Base-by-base conservation (phyloP, 2,329 filamentous ascomycete genomes). In the Diaporthe caulivora region DNA sequence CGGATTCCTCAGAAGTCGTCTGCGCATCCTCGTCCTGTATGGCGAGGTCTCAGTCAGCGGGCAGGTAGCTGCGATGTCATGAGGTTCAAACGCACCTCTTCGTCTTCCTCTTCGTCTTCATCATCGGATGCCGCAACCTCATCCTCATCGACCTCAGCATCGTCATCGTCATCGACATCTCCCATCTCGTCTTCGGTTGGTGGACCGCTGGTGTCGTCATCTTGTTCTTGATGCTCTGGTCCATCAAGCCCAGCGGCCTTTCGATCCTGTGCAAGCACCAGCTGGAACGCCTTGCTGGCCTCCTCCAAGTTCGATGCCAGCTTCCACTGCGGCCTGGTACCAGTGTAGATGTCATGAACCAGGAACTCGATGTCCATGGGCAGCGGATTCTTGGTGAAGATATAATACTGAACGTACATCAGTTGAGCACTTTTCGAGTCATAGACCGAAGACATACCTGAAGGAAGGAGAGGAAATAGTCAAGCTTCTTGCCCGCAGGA, bases 291-390 rank as follows among this genome's bases (percentile, higher is more conserved):
- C 76, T 91, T 92, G 15, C 91, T 90, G 13, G 97, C 96, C 83
- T 98, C 97, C 70, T 97, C 92, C 8, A 97, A 82, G 76, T 93
- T 93, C 7, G 91, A 89, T 26, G 94, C 92, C 58, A 98, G 86
- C 82, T 97, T 97, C 97, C 96, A 99, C 80, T 98, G 94, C 6
- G 97, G 96, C 60, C 97, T 90, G 17, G 95, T 93, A 44, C 95
- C 84, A 34, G 92, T 92, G 83, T 94, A 98, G 0, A 94, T 95
- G 81, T 99, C 97, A 81, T 98, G 95, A 9, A 99, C 90, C 58
- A 98, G 92, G 81, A 99, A 99, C 73, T 99, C 97, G 60, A 98
- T 94, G 77, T 99, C 97, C 94, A 99, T 97, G 0, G 97, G 97
- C 51, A 98, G 84, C 0, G 93, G 88, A 26, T 96, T 92, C 83